Conservation (phyloP, 1,139 yeast species). For the Suhomyces anneliseae region DNA sequence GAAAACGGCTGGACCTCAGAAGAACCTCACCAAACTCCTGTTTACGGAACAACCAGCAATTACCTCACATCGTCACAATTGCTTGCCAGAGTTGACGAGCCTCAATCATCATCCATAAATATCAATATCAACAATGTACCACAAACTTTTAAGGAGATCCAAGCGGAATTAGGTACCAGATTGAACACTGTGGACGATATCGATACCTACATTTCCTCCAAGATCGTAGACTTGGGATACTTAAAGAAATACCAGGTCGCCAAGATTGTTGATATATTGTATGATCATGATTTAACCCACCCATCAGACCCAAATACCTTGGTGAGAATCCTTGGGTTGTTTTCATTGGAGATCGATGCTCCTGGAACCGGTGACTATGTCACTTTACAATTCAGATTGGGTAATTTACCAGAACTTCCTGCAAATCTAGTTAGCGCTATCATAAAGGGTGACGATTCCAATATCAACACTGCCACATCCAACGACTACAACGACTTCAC, state of each 20-base stretch:
- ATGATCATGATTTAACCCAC: constrained; percentile 40
- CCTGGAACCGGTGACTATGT: constrained; percentile 47
- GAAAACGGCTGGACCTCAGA: constrained; percentile 42
- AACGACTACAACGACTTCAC: constrained; percentile 10
- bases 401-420: constrained; percentile 39
- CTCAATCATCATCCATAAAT: constrained; percentile 6
- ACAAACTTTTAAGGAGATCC: constrained; percentile 23
- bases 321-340: constrained; percentile 38
- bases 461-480: background rate
- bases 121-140: constrained; percentile 20
- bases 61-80: constrained; percentile 32
- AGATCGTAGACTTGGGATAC: constrained; percentile 27
- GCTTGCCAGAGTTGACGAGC: constrained; percentile 11
- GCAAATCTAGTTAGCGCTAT: constrained; percentile 18
- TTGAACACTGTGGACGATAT: constrained; percentile 32
- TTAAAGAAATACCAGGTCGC: constrained; percentile 36
- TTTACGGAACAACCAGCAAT: constrained; percentile 10
- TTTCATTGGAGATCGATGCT: constrained; percentile 41
- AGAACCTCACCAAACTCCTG: constrained; percentile 5
- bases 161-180: constrained; percentile 19
- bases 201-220: constrained; percentile 30
- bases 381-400: constrained; percentile 39
- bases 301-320: constrained; percentile 31
- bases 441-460: background rate
- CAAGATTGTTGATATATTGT: constrained; percentile 35